phyloP scores from a whole-genome alignment of 2,329 filamentous ascomycete genomes.

The Penicillium sp. region DNA sequence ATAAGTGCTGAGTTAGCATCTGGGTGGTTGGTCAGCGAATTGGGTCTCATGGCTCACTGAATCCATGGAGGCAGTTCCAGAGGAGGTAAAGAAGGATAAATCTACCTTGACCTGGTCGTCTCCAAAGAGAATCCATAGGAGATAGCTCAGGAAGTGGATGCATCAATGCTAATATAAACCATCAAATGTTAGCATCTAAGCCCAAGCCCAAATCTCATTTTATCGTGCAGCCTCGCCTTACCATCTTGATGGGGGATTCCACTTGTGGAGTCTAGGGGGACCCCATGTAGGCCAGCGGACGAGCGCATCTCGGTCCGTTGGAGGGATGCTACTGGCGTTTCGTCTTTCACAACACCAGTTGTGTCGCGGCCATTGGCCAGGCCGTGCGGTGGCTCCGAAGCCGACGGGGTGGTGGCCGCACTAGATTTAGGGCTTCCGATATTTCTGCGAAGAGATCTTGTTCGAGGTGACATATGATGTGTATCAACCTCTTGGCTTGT shows the following conservation, averaged over 20 bases:
- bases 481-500: constrained; percentile 21
- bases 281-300: constrained; percentile 18
- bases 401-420: constrained; percentile 17
- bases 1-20: constrained; percentile 65
- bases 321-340: constrained; percentile 6
- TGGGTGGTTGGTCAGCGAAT: constrained; percentile 27
- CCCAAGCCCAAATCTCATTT: not conserved
- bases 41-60: not conserved
- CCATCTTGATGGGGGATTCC: constrained; percentile 6
- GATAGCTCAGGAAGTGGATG: constrained; percentile 28
- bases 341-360: constrained; percentile 18
- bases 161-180: constrained; percentile 25
- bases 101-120: constrained; percentile 52
- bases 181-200: constrained; percentile 4
- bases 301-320: constrained; percentile 11
- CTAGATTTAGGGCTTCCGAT: constrained; percentile 28
- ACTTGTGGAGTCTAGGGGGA: constrained; percentile 1
- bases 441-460: constrained; percentile 41
- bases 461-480: constrained; percentile 21
- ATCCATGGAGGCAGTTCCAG: not conserved
- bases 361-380: constrained; percentile 25
- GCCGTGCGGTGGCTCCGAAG: constrained; percentile 28
- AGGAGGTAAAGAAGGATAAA: constrained; percentile 1
- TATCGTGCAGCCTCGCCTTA: not conserved
- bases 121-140: constrained; percentile 43